Evolutionary conservation across 257 asterid genomes (phyloP).

Genomic region (Forsythia suspensa): DNA sequence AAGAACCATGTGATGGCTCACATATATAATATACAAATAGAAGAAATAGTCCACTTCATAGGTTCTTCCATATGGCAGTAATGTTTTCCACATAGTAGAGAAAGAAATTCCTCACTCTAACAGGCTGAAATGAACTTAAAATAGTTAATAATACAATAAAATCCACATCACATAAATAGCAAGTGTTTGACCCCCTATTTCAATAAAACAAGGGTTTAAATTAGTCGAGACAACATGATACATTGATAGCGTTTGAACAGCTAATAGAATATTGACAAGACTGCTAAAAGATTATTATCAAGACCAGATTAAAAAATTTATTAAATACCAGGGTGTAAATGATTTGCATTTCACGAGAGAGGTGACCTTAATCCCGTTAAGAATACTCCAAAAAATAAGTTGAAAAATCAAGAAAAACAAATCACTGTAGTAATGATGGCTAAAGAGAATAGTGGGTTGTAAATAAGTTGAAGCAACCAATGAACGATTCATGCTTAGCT

Average conservation of each 20-base stretch:
- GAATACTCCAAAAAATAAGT: not conserved
- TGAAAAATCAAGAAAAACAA: not conserved
- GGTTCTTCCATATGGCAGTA: not conserved
- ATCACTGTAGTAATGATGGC: not conserved
- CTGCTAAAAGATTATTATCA: not conserved
- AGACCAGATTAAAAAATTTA: not conserved
- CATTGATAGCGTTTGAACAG: not conserved
- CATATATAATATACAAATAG: no score
- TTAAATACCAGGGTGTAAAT: not conserved
- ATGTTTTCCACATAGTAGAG: not conserved
- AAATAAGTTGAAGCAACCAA: constrained; percentile 1
- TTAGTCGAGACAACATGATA: not conserved
- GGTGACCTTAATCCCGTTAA: not conserved
- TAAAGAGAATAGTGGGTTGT: not conserved
- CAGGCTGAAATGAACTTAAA: not conserved
- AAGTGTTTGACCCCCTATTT: not conserved
- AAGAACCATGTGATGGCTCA: no score
- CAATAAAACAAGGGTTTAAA: not conserved
- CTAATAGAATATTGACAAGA: not conserved
- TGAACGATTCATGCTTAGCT: not conserved
- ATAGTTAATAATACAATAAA: not conserved
- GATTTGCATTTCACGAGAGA: not conserved
- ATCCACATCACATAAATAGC: not conserved
- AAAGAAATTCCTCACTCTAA: not conserved
- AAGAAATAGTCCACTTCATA: not conserved